These are phyloP conservation scores for Casuarina equisetifolia DNA, from an alignment of 306 rosid genomes.

Conservation along the genomic window DNA sequence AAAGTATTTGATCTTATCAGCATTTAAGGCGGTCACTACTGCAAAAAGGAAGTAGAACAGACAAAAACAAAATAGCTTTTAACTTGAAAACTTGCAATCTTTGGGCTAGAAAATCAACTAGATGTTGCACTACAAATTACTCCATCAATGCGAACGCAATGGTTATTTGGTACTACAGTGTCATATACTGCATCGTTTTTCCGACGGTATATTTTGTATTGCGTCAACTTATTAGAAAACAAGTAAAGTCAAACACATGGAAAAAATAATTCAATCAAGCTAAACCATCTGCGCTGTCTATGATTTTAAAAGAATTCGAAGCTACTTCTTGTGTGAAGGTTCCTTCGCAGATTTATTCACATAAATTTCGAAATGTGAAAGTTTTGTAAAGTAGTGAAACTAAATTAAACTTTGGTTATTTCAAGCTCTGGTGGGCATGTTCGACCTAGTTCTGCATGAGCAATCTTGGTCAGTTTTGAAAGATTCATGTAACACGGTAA, in stretches of 20 bases:
- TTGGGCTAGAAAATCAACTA: neutral
- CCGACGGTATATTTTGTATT: neutral
- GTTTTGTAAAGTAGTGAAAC: neutral
- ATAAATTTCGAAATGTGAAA: neutral
- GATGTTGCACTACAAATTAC: neutral
- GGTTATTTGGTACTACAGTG: neutral
- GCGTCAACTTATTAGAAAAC: neutral
- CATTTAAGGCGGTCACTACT: constrained; percentile 1
- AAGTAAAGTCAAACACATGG: neutral
- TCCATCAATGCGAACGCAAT: neutral
- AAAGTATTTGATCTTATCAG: neutral
- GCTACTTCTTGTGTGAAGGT: neutral
- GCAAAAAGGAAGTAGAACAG: neutral
- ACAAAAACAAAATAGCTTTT: neutral
- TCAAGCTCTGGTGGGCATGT: too few species aligned
- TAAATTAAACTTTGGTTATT: too few species aligned
- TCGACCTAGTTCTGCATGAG: too few species aligned
- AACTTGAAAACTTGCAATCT: neutral
- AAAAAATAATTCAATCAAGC: neutral
- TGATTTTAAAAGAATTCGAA: neutral
- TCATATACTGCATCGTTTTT: neutral
- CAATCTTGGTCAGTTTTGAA: too few species aligned
- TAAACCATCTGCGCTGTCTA: neutral
- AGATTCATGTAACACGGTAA: too few species aligned
- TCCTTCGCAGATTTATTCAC: neutral